Base-by-base conservation (phyloP, 2,329 filamentous ascomycete genomes). In the Alternaria metachromatica region DNA sequence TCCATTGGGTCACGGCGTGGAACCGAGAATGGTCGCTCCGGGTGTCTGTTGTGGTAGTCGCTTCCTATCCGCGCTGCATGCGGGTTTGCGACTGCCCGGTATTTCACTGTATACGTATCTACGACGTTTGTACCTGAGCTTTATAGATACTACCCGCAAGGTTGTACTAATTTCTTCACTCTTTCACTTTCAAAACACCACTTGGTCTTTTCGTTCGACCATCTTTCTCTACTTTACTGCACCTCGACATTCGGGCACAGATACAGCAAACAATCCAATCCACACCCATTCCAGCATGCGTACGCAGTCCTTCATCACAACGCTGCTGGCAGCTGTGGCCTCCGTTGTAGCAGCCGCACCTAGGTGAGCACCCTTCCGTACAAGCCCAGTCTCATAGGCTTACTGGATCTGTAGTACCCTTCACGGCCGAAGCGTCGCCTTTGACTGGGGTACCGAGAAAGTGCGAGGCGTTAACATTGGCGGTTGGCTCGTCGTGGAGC, bases 391-490 rank as follows among this genome's bases (percentile, higher is more conserved):
- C n/a, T 26, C 6, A 18, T n/a, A 25, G 12, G 28, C 55, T 57
- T 12, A 60, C 30, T 12, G n/a, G 20, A 7, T 9, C 7, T 28
- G 13, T 20, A 71, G 63, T 28, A 43, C 30, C 4, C 37, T 64
- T 18, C 26, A 57, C 9, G 62, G 68, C 26, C 62, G 72, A 49
- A n/a, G 60, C n/a, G 69, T 75, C 43, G 62, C 64, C 25, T 78
- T 70, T 61, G 67, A 78, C 26, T 87, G 83, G 80, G 82, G 82
- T n/a, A 72, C 68, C 13, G 78, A 80, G 25, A 84, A 82, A 62
- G 81, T 78, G 15, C 69, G 72, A 15, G 77, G 76, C 7, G 75
- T 78, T 26, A 79, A 78, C 30, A 71, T 79, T 11, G 77, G 77
- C 23, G 76, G 76, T 10, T 79, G 76, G 77, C 70, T 79, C 9